These are phyloP conservation scores for Trichoderma gamsii DNA, from an alignment of 495 filamentous ascomycete genomes.

Conservation along the genomic window DNA sequence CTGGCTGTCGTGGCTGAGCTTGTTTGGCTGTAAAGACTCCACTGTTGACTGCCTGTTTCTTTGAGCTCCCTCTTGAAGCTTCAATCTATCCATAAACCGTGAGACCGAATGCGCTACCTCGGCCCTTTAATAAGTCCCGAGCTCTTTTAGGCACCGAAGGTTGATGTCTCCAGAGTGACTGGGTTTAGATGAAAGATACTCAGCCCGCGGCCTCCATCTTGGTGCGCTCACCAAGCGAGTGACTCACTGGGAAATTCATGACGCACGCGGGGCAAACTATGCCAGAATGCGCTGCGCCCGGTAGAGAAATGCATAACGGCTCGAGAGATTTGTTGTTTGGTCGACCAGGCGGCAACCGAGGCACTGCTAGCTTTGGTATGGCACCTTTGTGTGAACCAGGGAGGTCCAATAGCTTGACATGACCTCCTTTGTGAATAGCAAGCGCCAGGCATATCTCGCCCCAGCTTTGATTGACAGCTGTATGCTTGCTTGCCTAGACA, in stretches of 20 bases:
- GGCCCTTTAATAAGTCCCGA: neutral
- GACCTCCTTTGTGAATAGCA: neutral
- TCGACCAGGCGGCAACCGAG: neutral
- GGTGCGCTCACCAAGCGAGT: neutral
- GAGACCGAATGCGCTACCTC: neutral
- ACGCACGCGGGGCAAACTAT: conserved; percentile 8
- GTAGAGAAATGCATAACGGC: neutral
- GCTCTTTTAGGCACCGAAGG: neutral
- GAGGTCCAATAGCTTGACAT: neutral
- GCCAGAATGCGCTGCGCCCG: neutral
- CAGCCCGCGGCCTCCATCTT: neutral
- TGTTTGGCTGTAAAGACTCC: neutral
- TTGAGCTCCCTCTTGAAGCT: neutral
- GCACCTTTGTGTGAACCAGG: neutral
- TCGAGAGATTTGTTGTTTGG: neutral
- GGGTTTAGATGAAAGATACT: neutral
- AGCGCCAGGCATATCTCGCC: neutral
- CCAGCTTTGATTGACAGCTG: neutral
- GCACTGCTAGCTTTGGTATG: neutral
- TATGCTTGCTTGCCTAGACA: neutral
- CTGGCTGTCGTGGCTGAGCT: neutral
- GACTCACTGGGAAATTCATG: neutral
- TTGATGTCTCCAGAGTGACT: neutral
- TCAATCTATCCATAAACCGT: neutral
- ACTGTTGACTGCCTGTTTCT: neutral